Base-by-base conservation (phyloP, 2,329 filamentous ascomycete genomes). In the Microascus cirrosus region DNA sequence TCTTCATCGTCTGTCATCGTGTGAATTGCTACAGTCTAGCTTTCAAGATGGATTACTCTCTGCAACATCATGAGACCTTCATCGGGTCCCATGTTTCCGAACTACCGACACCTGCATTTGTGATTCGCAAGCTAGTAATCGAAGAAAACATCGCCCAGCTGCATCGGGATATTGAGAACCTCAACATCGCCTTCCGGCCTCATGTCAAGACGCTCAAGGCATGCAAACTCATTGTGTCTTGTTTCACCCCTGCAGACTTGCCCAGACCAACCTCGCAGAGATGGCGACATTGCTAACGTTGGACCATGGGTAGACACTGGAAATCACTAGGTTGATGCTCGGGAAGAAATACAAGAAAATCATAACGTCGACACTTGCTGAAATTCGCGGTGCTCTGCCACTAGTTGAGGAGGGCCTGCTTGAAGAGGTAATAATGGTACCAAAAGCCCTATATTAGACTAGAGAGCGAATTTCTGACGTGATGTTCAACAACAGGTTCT, bases 201-300 rank as follows among this genome's bases (percentile, higher is more conserved):
- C 73, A 76, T 61, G 69, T 76, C n/a, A 76, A 76, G 61, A 76
- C 73, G 0, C 65, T 75, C 25, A 76, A 76, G 67, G 73, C 72
- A 45, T 2, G 54, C 2, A 1, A 2, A 18, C 22, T 12, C 12
- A 32, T 32, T 32, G 28, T 8, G 28, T 32, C 28, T 32, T 8
- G 28, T 4, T 32, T 4, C 28, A 8, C 28, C 28, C 28, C 28
- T 8, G 28, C 28, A 32, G 28, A 8, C 28, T 39, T 12, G 12
- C 36, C 15, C 36, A 18, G 36, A 12, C 36, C 28, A 32, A 12
- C 36, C 12, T 12, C 36, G 34, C 36, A 13, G 4, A 13, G 11
- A 39, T 12, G 36, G 18, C 3, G 36, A 45, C 6, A n/a, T 45
- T 7, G 24, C 22, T 50, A 8, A 50, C 22, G 22, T 2, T 6